A percentile compares a stretch with the other conserved stretches of the same genome.
Conservation (phyloP, 225 moss, liverwort and hornwort genomes). For the Sphagnum tenellum region DNA sequence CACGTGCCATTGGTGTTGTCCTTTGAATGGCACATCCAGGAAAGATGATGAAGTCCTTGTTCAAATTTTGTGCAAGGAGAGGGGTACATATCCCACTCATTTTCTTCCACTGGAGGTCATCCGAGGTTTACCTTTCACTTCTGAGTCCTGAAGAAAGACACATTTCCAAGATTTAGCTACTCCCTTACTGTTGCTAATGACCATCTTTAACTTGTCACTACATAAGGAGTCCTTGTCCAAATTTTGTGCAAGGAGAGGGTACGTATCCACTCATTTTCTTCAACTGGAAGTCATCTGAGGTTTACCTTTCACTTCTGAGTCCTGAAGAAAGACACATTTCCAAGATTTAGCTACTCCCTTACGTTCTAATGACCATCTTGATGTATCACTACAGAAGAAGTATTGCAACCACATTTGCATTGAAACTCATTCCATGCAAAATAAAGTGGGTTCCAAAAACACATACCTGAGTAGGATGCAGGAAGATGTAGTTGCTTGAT, state of each 20-base stretch:
- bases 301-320: conserved; percentile 87
- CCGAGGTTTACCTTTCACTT: conserved; percentile 86
- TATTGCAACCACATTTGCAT: not conserved
- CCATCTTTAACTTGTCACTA: no score
- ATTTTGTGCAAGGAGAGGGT: no score
- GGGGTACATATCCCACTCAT: conserved; percentile 9
- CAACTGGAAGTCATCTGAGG: conserved; percentile 60
- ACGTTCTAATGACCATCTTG: no score
- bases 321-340: conserved; percentile 21
- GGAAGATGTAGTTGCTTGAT: conserved; percentile 77
- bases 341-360: no score
- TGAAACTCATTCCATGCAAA: not conserved
- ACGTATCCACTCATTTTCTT: conserved; percentile 35
- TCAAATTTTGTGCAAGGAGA: no score
- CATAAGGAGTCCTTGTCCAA: no score
- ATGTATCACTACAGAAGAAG: no score
- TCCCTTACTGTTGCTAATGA: no score
- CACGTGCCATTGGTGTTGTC: no score
- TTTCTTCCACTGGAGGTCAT: conserved; percentile 67
- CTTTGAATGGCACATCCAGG: no score
- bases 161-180: no score
- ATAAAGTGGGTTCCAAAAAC: not conserved
- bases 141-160: conserved; percentile 44
- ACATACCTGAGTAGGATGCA: conserved; percentile 79
- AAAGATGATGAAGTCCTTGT: no score